phyloP scores from a whole-genome alignment of 2,329 filamentous ascomycete species.

The Pseudocercospora macadamiae region DNA sequence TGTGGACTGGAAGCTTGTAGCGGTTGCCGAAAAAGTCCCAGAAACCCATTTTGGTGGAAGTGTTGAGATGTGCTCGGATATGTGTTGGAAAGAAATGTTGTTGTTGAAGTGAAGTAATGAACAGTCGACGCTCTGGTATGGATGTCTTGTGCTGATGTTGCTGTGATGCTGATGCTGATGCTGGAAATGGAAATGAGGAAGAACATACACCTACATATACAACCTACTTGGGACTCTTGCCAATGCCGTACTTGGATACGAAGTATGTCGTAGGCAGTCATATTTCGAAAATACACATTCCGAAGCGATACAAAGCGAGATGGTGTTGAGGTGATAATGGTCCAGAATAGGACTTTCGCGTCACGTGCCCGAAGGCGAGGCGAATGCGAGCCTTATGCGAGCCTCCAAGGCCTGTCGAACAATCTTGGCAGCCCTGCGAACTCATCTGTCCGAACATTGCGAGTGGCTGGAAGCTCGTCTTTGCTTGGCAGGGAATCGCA shows the following conservation, averaged over 20 bases:
- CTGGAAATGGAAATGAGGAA: neutral
- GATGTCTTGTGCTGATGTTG: neutral
- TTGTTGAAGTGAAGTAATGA: neutral
- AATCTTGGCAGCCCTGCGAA: neutral
- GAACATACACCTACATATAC: neutral
- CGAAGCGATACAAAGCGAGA: neutral
- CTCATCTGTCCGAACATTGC: neutral
- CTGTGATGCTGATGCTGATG: neutral
- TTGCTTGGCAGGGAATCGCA: neutral
- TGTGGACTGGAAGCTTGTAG: conserved; percentile 22
- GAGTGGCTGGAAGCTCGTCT: neutral
- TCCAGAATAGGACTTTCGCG: too few relatives aligned
- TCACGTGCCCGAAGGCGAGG: too few relatives aligned
- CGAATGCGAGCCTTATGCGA: neutral
- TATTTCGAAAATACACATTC: neutral
- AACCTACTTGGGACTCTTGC: neutral
- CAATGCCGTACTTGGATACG: neutral
- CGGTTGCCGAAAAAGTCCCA: conserved; percentile 14
- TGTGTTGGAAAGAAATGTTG: too few relatives aligned
- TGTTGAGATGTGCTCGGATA: neutral
- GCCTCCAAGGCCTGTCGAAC: neutral
- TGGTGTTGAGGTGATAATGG: neutral
- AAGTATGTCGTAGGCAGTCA: neutral
- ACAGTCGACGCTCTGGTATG: neutral
- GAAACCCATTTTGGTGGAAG: conserved; percentile 11